phyloP scores from a whole-genome alignment of 1,139 yeast species.

The Sugiyamaella japonica region DNA sequence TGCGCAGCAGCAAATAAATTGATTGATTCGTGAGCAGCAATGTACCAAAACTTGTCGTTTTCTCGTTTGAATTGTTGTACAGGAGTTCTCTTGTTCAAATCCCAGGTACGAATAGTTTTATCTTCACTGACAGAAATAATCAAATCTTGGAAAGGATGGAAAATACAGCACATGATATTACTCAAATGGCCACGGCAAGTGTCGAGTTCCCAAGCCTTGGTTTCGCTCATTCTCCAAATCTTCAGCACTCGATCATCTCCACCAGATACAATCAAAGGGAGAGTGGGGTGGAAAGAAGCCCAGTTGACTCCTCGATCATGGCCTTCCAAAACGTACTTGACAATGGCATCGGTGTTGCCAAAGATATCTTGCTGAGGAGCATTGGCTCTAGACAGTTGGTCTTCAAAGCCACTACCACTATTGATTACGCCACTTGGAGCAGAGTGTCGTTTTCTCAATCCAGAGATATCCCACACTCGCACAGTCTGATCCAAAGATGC shows the following conservation, averaged over 20 bases:
- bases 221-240: conserved; percentile 97
- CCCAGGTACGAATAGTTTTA: conserved; percentile 98
- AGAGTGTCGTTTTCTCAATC: conserved; percentile 91
- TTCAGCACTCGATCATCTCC: conserved; percentile 96
- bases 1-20: conserved; percentile 96
- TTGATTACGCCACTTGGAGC: conserved; percentile 54
- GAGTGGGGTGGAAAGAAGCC: conserved; percentile 97
- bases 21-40: conserved; percentile 84
- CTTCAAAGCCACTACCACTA: conserved; percentile 55
- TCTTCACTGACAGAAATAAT: conserved; percentile 95
- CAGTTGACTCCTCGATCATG: conserved; percentile 98
- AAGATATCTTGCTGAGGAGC: conserved; percentile 70
- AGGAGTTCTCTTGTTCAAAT: conserved; percentile 87
- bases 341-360: conserved; percentile 92
- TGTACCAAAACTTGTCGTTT: conserved; percentile 91
- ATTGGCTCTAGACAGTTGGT: conserved; percentile 61
- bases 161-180: conserved; percentile 82
- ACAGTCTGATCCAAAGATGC: conserved; percentile 99
- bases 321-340: conserved; percentile 94
- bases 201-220: conserved; percentile 99
- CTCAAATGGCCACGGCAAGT: conserved; percentile 97
- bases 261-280: conserved; percentile 92
- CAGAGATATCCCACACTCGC: conserved; percentile 97
- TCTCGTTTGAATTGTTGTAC: conserved; percentile 95
- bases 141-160: conserved; percentile 92